Base-by-base conservation (phyloP, 768 basidiomycete species). In the Pulveroboletus sp. region DNA sequence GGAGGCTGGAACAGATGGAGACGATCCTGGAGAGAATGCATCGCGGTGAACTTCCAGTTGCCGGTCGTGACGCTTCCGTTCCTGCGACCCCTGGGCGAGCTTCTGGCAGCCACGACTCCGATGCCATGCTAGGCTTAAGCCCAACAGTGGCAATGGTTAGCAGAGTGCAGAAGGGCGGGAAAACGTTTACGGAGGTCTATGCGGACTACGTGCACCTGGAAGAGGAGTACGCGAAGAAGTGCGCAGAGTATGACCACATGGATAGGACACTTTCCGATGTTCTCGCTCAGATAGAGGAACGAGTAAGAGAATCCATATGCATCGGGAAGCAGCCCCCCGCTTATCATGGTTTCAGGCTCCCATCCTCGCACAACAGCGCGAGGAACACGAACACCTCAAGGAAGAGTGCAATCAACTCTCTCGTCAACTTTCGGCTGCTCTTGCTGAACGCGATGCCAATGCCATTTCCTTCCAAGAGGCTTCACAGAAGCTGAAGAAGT, bases 151-250 rank as follows among this genome's bases (percentile, higher is more conserved):
- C 87, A 5, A 82, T 95, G 73, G 91, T 86, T 7, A 84, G 84
- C 69, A 81, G 76, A 54, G 80, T 85, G 18, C 92, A 93, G 71
- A 83, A 81, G 66, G 80, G 75, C 26, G 91, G 89, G 27, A 89
- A 89, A 76, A 89, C 88, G 1, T 95, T 95, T 71, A 95, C 95
- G 0, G 89, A 96, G 61, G 85, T 98, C 18, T 97, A 96, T 65
- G 79, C 88, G 14, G 92, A 96, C 62, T 91, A 91, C 57, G 83
- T 95, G 32, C 79, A 81, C 47, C 77, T 94, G 36, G 86, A 96
- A 65, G 89, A 89, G 24, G 88, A 93, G 28, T 83, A 83, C 48
- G 78, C 81, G 17, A 78, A 75, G 65, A 90, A 92, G 68, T 83
- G 79, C 45, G 76, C 82, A 5, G 94, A 98, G 70, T 89, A 86